phyloP scores from a whole-genome alignment of 2,329 filamentous ascomycete species.

The Tolypocladium tundrense region DNA sequence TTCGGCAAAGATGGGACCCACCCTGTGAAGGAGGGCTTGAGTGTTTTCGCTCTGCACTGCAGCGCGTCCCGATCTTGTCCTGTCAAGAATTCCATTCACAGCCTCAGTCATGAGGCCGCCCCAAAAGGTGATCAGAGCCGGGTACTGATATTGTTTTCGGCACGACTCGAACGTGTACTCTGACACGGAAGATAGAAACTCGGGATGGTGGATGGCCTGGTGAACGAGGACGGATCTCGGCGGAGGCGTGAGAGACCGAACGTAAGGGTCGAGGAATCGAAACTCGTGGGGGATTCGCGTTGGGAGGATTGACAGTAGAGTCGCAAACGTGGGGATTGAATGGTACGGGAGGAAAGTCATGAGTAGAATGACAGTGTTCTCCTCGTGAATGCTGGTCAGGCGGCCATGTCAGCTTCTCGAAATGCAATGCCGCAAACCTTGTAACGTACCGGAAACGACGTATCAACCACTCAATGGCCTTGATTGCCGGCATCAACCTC shows the following conservation, averaged over 20 bases:
- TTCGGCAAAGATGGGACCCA: slow-evolving; percentile 63
- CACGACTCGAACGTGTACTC: slow-evolving; percentile 68
- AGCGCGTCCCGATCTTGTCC: slow-evolving; percentile 62
- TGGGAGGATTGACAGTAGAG: slow-evolving; percentile 79
- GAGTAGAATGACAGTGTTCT: slow-evolving; percentile 69
- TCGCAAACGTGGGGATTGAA: slow-evolving; percentile 72
- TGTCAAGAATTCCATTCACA: slow-evolving; percentile 71
- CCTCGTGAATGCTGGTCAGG: slow-evolving; percentile 66
- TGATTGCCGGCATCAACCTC: slow-evolving; percentile 77
- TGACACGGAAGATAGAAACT: slow-evolving; percentile 69
- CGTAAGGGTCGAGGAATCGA: slow-evolving; percentile 79
- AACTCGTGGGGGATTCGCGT: slow-evolving; percentile 63
- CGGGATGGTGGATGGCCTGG: slow-evolving; percentile 66
- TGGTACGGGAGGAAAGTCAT: slow-evolving; percentile 92
- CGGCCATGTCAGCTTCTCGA: background rate
- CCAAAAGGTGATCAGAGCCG: slow-evolving; percentile 81
- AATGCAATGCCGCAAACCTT: background rate
- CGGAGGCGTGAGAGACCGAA: slow-evolving; percentile 63
- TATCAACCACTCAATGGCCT: slow-evolving; percentile 90
- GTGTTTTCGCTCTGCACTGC: slow-evolving; percentile 71
- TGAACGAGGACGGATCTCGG: slow-evolving; percentile 77
- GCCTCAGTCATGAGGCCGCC: slow-evolving; percentile 79
- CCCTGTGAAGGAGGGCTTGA: slow-evolving; percentile 60
- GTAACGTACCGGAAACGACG: slow-evolving; percentile 67
- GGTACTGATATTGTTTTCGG: slow-evolving; percentile 61